Conservation (phyloP, 768 basidiomycete genomes). For the Amanita phalloides region DNA sequence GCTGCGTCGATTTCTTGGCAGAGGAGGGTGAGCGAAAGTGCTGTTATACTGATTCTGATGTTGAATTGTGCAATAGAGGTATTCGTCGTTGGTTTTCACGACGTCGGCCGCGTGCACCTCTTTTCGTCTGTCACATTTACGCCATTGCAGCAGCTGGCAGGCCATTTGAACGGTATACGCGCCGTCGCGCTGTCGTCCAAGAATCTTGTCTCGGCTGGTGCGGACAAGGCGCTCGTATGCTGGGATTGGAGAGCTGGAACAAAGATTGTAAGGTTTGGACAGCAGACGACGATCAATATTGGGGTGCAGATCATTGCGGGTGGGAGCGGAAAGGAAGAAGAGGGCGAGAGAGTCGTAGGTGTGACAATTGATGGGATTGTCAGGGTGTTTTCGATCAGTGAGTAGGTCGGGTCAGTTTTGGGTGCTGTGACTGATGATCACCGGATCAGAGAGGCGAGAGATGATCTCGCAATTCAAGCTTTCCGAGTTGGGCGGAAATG, state of each 20-base stretch:
- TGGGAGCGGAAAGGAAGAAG: constrained; percentile 24
- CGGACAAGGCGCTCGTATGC: constrained; percentile 64
- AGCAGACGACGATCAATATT: constrained; percentile 87
- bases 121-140: constrained; percentile 81
- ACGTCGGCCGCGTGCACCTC: constrained; percentile 84
- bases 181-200: constrained; percentile 80
- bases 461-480: constrained; percentile 92
- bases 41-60: not conserved
- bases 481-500: constrained; percentile 59
- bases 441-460: constrained; percentile 44
- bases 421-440: not conserved
- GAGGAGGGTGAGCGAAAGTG: constrained; percentile 33
- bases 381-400: constrained; percentile 83
- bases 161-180: constrained; percentile 83
- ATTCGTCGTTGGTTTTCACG: constrained; percentile 88
- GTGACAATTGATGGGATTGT: constrained; percentile 91
- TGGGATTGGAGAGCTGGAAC: constrained; percentile 88
- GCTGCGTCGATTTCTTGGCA: constrained; percentile 78
- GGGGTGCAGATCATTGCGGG: constrained; percentile 77
- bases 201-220: constrained; percentile 82
- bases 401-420: constrained; percentile 17
- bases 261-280: constrained; percentile 85
- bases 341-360: constrained; percentile 79
- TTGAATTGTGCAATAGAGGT: constrained; percentile 35
- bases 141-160: constrained; percentile 73